Evolutionary conservation across 2,329 filamentous ascomycete species (phyloP), one percentile per base, ranked within the genome.

Genomic region (Apiospora koreana): DNA sequence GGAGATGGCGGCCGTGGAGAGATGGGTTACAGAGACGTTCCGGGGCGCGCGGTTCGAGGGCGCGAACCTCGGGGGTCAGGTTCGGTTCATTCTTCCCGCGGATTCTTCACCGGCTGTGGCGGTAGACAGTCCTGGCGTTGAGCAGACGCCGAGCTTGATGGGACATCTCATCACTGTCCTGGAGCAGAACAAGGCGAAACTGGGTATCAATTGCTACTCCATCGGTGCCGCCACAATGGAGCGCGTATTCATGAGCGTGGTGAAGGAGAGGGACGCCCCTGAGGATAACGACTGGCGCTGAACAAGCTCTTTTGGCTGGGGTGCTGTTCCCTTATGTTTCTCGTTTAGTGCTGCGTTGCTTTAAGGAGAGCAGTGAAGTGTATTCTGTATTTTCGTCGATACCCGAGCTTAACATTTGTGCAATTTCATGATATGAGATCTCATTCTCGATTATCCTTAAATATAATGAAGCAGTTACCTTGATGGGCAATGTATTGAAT

Each of bases 191-290:
- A 91, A 90, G 74, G 80, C 86, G 50, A 80, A 80, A 16, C 77
- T 92, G 21, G 89, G 89, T 0, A 81, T 93, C 54, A 87, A 89
- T 75, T 90, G 91, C 75, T 93, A 92, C 75, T 89, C 88, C 25
- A 88, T 93, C 68, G 88, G 86, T 5, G 88, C 89, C 48, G 90
- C 90, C 7, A 92, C 90, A 2, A 81, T 93, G 72, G 91, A 93
- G 79, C 88, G 91, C 71, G 91, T 93, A 0, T 93, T 93, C 79
- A 81, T 93, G 75, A 86, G 84, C 25, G 91, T 93, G 72, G 89
- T 93, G 1, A 87, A 86, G 67, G 88, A 89, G 77, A 88, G 91
- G 76, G 84, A 88, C 76, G 84, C 89, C 3, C 81, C 86, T 68
- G 89, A 91, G 76, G 89, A 89, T 78, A 77, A 76, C 35, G 73